These are phyloP conservation scores for Prototheca wickerhamii DNA, from an alignment of 163 green algal genomes.

Conservation along the genomic window DNA sequence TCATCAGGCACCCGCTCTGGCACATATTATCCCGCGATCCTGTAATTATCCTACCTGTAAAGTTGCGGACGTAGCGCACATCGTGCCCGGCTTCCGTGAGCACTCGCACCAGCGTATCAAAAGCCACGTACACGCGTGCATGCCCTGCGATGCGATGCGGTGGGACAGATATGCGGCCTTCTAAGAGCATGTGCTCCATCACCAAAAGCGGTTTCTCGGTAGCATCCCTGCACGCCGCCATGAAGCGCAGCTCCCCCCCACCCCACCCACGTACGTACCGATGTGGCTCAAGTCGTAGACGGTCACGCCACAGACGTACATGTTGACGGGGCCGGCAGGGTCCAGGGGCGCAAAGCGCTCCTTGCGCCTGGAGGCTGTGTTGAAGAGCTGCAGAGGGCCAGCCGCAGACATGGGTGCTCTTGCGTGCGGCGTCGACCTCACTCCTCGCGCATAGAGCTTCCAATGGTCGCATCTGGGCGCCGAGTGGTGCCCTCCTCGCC, in stretches of 20 bases:
- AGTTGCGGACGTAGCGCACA: constrained; percentile 80
- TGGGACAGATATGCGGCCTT: too few relatives aligned
- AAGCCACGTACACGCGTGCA: constrained; percentile 88
- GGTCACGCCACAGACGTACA: constrained; percentile 99
- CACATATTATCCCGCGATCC: too few relatives aligned
- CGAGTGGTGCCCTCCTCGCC: too few relatives aligned
- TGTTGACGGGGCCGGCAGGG: constrained; percentile 59
- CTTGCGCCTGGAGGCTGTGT: constrained; percentile 78
- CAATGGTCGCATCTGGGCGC: too few relatives aligned
- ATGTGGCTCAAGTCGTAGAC: constrained; percentile 96
- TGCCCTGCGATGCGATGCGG: constrained; percentile 51
- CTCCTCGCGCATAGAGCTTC: too few relatives aligned
- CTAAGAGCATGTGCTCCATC: too few relatives aligned
- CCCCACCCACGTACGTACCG: constrained; percentile 37
- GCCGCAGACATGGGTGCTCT: too few relatives aligned
- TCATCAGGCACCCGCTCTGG: too few relatives aligned
- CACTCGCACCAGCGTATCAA: constrained; percentile 84
- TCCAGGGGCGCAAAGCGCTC: constrained; percentile 55
- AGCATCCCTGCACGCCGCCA: too few relatives aligned
- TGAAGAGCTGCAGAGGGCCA: constrained; percentile 56
- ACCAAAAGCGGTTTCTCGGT: too few relatives aligned
- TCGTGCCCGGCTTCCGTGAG: constrained; percentile 59
- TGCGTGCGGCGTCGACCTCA: too few relatives aligned
- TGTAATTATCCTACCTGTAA: constrained; percentile 92
- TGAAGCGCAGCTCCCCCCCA: background rate